Base-by-base conservation (phyloP, 768 basidiomycete genomes). In the Pseudohyphozyma bogoriensis region DNA sequence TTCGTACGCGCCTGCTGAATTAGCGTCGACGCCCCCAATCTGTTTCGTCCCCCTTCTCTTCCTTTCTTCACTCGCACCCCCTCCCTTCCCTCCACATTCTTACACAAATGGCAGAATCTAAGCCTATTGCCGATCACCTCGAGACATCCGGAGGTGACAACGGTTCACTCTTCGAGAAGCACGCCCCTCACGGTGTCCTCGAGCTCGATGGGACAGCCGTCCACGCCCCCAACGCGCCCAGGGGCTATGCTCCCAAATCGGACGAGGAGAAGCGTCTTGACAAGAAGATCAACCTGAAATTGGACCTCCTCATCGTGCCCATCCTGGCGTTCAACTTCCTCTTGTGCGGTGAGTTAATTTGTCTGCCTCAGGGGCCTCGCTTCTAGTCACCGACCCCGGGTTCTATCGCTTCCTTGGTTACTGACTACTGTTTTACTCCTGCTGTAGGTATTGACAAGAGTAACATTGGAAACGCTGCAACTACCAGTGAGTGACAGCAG, bases 271-370 rank as follows among this genome's bases (percentile, higher is more conserved):
- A n/a, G 1, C 24, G 2, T 16, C 32, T 61, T 11, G 60, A 61
- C 53, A 35, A 36, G n/a, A 16, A 22, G 20, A 49, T 61, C 60
- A 61, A 61, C 33, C 60, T 13, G 24, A 61, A 61, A 29, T 18
- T 61, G 3, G 60, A 61, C 47, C 12, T 61, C 20, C 29, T 56
- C 22, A n/a, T 61, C 2, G 16, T 61, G 3, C 60, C 60, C 6
- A 40, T 62, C 37, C 32, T 51, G 4, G 44, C 60, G 12, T 40
- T 62, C 37, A 62, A 62, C 40, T 62, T 60, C 56, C n/a, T 45
- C 2, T 47, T 62, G 5, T 39, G 36, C 15, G 37, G 50, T 59
- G 29, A 35, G n/a, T 26, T 49, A n/a, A n/a, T n/a, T n/a, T n/a
- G n/a, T n/a, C n/a, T n/a, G n/a, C n/a, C n/a, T n/a, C n/a, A n/a